These are phyloP conservation scores for Fraxinus xanthoxyloides DNA, from an alignment of 305 asterid genomes.

Conservation along the genomic window DNA sequence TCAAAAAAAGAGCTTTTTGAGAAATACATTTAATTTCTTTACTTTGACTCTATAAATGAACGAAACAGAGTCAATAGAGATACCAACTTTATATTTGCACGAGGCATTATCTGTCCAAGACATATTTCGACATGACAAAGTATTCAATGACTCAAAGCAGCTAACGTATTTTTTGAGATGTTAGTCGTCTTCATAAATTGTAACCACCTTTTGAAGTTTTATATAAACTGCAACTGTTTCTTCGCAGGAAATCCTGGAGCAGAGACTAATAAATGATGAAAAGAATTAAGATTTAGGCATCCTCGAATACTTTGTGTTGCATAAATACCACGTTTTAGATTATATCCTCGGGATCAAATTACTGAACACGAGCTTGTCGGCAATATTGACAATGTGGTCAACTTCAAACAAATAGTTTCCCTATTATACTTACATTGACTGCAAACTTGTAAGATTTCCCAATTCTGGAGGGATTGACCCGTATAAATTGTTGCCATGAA, in stretches of 20 bases:
- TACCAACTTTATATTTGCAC: conserved; percentile 7
- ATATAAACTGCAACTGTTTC: background rate
- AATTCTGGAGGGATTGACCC: conserved; percentile 88
- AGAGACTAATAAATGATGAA: conserved; percentile 4
- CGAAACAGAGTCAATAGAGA: background rate
- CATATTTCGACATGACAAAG: background rate
- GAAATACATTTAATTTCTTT: conserved; percentile 7
- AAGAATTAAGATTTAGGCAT: background rate
- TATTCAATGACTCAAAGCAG: conserved; percentile 7
- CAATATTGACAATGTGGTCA: conserved; percentile 6
- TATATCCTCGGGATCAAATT: conserved; percentile 16
- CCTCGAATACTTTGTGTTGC: conserved; percentile 9
- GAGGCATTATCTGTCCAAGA: background rate
- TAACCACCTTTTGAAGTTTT: background rate
- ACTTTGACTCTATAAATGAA: conserved; percentile 4
- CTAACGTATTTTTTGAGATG: background rate
- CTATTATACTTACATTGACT: conserved; percentile 64
- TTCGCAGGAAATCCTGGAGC: conserved; percentile 2
- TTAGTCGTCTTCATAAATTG: conserved; percentile 12
- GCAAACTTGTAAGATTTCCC: conserved; percentile 86
- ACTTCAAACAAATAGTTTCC: conserved; percentile 14
- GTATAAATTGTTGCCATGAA: conserved; percentile 83
- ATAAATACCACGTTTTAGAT: background rate
- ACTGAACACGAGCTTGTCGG: conserved; percentile 10
- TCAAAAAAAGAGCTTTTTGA: conserved; percentile 2